Base-by-base conservation (phyloP, 1,284 basidiomycete genomes). In the Papiliotrema fonsecae region DNA sequence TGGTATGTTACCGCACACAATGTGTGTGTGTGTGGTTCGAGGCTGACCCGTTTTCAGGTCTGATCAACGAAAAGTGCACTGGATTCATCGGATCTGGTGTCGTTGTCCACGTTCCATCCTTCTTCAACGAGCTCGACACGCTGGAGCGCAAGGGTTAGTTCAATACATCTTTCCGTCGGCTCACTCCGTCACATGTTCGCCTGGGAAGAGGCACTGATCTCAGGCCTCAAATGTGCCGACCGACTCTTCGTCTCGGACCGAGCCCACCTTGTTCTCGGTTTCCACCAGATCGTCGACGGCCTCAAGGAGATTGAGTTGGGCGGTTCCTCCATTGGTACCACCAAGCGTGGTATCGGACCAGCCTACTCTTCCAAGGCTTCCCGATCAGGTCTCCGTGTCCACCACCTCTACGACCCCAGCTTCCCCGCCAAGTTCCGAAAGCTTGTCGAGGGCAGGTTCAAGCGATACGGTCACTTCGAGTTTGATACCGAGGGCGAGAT, bases 401-500 rank as follows among this genome's bases (percentile, higher is more conserved):
- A 98, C 76, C 94, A 98, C 75, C 80, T 98, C 42, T 97, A 94
- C 75, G 88, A 97, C 73, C 83, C 85, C 26, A 81, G 81, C 4
- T 98, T 98, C 74, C 86, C 90, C 6, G 71, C 78, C 55, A 97
- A 97, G 76, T 98, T 97, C 80, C 82, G 96, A 64, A 93, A 84
- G 72, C 79, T 97, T 53, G 94, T 98, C 42, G 96, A 98, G 72
- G 91, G 92, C 11, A 81, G 94, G 16, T 96, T 96, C 80, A 98
- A 98, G 78, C 87, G 94, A 42, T 98, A 98, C 68, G 94, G 96
- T 2, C 79, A 92, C 71, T 98, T 98, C 63, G 94, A 97, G 70
- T 98, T 97, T 68, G 94, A 98, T 72, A 97, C 94, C 10, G 94
- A 97, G 69, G 91, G 85, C 39, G 94, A 98, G 75, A 97, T 98